Conservation (phyloP, 768 basidiomycete genomes). For the Phaeotremella skinneri region DNA sequence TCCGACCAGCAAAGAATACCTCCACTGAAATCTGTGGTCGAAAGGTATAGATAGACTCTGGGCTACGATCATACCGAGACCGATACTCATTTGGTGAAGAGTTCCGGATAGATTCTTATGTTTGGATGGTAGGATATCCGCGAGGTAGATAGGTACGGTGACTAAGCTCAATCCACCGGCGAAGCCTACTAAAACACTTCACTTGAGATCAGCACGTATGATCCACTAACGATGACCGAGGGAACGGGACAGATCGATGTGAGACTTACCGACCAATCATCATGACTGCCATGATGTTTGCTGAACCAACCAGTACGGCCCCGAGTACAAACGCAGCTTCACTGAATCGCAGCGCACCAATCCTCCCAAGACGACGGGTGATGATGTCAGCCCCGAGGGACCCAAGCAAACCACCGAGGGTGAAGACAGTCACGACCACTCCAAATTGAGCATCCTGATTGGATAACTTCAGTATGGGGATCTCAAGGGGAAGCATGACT, state of each 20-base stretch:
- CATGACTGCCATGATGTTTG: slow-evolving; percentile 14
- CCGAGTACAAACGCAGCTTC: slow-evolving; percentile 11
- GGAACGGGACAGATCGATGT: neutral
- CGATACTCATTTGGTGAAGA: slow-evolving; percentile 32
- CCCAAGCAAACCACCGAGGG: slow-evolving; percentile 79
- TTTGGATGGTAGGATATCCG: slow-evolving; percentile 71
- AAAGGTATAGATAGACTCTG: slow-evolving; percentile 33
- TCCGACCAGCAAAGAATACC: slow-evolving; percentile 22
- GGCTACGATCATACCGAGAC: slow-evolving; percentile 36
- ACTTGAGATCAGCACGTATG: neutral
- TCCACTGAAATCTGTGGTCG: slow-evolving; percentile 21
- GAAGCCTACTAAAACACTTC: slow-evolving; percentile 38
- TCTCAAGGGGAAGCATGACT: slow-evolving; percentile 6
- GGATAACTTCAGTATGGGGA: too few relatives aligned
- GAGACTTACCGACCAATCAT: slow-evolving; percentile 21
- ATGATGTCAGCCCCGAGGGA: slow-evolving; percentile 21
- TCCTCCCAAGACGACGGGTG: slow-evolving; percentile 18
- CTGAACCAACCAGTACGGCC: slow-evolving; percentile 11
- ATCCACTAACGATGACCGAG: too few relatives aligned
- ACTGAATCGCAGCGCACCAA: slow-evolving; percentile 18
- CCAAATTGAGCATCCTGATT: slow-evolving; percentile 62
- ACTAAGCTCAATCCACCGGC: slow-evolving; percentile 44
- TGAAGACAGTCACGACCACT: slow-evolving; percentile 75
- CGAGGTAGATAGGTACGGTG: slow-evolving; percentile 75
- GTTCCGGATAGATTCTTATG: slow-evolving; percentile 55